phyloP scores from a whole-genome alignment of 495 filamentous ascomycete genomes.

The Hypoxylon perforatum region DNA sequence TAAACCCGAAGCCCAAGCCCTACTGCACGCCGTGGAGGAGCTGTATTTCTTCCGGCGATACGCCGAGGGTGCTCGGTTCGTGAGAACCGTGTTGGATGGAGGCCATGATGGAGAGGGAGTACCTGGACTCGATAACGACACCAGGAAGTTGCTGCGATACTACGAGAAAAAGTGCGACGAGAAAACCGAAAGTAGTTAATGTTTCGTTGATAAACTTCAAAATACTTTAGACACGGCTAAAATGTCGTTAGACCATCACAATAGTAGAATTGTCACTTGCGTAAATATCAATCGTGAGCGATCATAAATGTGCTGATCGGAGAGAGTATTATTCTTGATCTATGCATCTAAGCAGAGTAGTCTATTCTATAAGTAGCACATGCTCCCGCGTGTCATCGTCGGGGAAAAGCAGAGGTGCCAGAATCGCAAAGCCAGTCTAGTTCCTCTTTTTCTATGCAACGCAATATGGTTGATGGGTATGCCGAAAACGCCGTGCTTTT shows the following conservation, averaged over 20 bases:
- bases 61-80: constrained; percentile 53
- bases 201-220: neutral
- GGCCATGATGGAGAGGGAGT: constrained; percentile 10
- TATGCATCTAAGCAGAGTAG: constrained; percentile 9
- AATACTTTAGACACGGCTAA: neutral
- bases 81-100: constrained; percentile 44
- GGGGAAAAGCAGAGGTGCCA: neutral
- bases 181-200: constrained; percentile 7
- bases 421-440: constrained; percentile 20
- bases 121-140: constrained; percentile 50
- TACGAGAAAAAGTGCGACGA: constrained; percentile 52
- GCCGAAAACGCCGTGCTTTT: constrained; percentile 51
- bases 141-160: constrained; percentile 44
- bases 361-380: constrained; percentile 23
- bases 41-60: constrained; percentile 65
- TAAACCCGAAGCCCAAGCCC: constrained; percentile 57
- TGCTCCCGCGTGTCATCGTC: neutral
- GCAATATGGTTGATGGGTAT: constrained; percentile 40
- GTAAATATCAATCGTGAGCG: neutral
- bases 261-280: neutral
- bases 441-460: constrained; percentile 38
- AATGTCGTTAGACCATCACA: neutral
- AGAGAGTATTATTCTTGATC: constrained; percentile 32
- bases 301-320: constrained; percentile 10
- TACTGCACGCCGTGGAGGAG: constrained; percentile 67